Conservation (phyloP, 2,329 filamentous ascomycete species). For the Zasmidium citrigriseum region DNA sequence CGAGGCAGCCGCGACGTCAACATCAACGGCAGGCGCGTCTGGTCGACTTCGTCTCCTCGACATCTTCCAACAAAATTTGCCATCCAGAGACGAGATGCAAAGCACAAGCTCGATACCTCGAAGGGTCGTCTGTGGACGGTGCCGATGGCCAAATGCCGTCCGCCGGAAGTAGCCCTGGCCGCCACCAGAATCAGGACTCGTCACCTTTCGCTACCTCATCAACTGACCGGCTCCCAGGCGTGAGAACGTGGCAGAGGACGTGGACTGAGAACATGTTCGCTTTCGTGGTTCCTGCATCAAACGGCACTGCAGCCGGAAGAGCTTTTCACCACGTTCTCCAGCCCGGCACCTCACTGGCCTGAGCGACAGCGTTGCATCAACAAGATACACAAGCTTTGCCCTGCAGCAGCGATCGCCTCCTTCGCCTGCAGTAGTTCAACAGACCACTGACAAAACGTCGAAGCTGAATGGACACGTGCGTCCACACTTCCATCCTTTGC, state of each 20-base stretch:
- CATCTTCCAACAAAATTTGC: no score
- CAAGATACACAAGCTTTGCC: background rate
- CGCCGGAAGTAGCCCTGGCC: no score
- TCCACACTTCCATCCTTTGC: no score
- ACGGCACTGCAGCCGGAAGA: background rate
- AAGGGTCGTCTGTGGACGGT: no score
- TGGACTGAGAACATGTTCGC: background rate
- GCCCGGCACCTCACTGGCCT: background rate
- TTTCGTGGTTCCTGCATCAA: background rate
- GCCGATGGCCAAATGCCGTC: no score
- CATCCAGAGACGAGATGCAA: no score
- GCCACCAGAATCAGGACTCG: no score
- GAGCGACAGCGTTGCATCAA: constrained; percentile 6
- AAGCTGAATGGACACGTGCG: background rate
- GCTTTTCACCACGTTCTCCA: background rate
- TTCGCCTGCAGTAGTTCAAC: constrained; percentile 1
- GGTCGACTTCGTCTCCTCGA: background rate
- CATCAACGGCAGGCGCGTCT: no score
- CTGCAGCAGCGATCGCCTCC: background rate
- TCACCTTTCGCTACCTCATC: background rate
- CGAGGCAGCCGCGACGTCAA: no score
- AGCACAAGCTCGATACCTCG: no score
- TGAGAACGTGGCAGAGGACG: background rate
- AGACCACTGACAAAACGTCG: background rate
- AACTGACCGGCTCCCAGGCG: background rate